Evolutionary conservation across 73 alveolate genomes (phyloP).

Genomic region (Uronychia setigera): DNA sequence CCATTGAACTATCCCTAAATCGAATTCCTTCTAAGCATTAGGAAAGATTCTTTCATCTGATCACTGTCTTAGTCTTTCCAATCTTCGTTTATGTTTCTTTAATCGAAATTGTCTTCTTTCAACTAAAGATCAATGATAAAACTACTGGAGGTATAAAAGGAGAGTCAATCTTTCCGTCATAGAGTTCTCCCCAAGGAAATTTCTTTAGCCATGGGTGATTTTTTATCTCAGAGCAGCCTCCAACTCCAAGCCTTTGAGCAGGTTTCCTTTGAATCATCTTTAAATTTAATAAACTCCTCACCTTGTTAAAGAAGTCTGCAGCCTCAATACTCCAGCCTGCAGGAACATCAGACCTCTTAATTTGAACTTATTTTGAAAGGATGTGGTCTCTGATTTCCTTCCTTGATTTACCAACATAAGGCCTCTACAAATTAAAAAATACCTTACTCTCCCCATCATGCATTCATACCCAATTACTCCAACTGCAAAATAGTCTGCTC

Average conservation of each 20-base stretch:
- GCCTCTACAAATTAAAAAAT: constrained; percentile 26
- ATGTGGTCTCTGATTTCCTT: constrained; percentile 79
- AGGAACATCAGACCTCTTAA: constrained; percentile 84
- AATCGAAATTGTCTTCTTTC: constrained; percentile 64
- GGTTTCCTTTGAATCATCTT: constrained; percentile 69
- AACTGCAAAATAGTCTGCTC: constrained; percentile 85
- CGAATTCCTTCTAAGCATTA: constrained; percentile 43
- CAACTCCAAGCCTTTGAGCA: constrained; percentile 61
- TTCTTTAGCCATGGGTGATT: constrained; percentile 94
- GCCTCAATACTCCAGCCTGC: constrained; percentile 92
- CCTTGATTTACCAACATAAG: constrained; percentile 65
- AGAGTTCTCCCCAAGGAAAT: constrained; percentile 82
- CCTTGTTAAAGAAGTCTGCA: constrained; percentile 90
- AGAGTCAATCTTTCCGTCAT: constrained; percentile 55
- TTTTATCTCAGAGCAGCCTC: constrained; percentile 92
- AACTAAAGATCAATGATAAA: neutral
- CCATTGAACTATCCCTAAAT: constrained; percentile 63
- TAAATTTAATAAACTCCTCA: constrained; percentile 75
- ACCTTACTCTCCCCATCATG: constrained; percentile 78
- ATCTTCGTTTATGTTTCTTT: constrained; percentile 21
- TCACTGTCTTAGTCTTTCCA: constrained; percentile 40
- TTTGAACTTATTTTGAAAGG: constrained; percentile 81
- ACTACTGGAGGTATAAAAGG: constrained; percentile 71
- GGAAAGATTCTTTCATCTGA: constrained; percentile 18
- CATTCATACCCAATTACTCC: constrained; percentile 85